Evolutionary conservation across 345 rosid genomes (phyloP).

Genomic region (Corchorus capsularis): DNA sequence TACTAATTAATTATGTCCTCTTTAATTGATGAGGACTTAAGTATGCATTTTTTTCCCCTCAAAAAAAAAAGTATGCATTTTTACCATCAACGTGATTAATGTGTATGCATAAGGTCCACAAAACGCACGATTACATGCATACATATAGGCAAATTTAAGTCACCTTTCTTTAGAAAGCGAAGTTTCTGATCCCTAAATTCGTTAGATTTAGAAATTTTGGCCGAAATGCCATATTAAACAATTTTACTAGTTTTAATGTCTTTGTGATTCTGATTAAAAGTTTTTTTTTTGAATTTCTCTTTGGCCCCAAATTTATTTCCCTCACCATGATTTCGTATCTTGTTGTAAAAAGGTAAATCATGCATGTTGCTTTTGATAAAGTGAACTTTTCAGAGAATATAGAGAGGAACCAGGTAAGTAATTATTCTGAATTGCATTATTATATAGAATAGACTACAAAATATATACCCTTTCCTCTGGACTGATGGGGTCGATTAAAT

Average conservation of each 20-base stretch:
- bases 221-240: background rate
- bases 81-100: background rate
- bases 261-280: too few species aligned
- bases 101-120: slow-evolving; percentile 6
- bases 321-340: background rate
- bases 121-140: background rate
- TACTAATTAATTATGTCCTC: too few species aligned
- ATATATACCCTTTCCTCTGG: background rate
- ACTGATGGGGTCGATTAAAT: background rate
- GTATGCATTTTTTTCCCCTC: background rate
- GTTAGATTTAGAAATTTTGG: background rate
- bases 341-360: background rate
- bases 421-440: background rate
- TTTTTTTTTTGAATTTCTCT: too few species aligned
- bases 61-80: too few species aligned
- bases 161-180: background rate
- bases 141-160: background rate
- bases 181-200: background rate
- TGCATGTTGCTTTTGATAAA: background rate
- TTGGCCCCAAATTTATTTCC: too few species aligned
- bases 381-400: slow-evolving; percentile 12
- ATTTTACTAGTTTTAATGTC: too few species aligned
- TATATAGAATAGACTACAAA: background rate
- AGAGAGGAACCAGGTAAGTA: background rate
- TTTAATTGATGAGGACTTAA: too few species aligned